These are phyloP conservation scores for Quercus bicolor DNA, from an alignment of 306 rosid species.

Conservation along the genomic window DNA sequence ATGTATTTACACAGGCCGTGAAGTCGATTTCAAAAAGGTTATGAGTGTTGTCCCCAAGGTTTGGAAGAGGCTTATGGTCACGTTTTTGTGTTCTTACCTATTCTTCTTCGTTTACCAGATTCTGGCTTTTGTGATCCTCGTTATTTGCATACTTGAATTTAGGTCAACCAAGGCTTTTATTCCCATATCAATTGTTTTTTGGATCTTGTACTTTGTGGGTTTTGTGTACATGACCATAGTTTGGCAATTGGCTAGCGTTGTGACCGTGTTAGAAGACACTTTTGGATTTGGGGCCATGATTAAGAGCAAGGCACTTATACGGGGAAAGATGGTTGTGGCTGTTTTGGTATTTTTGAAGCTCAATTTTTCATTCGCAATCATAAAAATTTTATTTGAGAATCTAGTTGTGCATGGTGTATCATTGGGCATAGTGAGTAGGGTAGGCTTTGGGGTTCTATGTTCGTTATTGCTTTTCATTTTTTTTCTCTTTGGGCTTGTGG, in stretches of 20 bases:
- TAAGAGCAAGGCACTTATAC: constrained; percentile 53
- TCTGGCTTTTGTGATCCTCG: not conserved
- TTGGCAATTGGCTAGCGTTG: constrained; percentile 75
- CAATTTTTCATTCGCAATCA: not conserved
- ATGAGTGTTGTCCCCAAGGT: constrained; percentile 62
- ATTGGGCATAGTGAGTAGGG: constrained; percentile 15
- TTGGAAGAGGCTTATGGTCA: constrained; percentile 60
- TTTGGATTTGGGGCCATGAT: constrained; percentile 66
- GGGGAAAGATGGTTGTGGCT: constrained; percentile 53
- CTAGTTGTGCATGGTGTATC: constrained; percentile 41
- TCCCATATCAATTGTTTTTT: not conserved
- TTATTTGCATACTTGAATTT: not conserved
- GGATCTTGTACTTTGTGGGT: constrained; percentile 33
- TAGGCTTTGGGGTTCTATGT: constrained; percentile 37
- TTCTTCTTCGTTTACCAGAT: constrained; percentile 40
- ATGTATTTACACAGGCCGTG: constrained; percentile 46
- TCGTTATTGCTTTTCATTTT: constrained; percentile 34
- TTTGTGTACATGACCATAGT: constrained; percentile 44
- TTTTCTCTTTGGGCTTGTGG: constrained; percentile 45
- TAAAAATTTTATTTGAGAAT: constrained; percentile 31
- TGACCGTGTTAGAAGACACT: constrained; percentile 61
- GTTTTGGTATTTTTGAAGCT: constrained; percentile 19
- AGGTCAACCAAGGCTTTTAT: fast-evolving
- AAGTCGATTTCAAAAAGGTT: constrained; percentile 39
- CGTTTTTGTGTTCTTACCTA: constrained; percentile 45